Percentiles rank a stretch among this genome's conserved stretches.
These are phyloP conservation scores for Plantago coronopus DNA, from an alignment of 305 asterid species.

Conservation along the genomic window DNA sequence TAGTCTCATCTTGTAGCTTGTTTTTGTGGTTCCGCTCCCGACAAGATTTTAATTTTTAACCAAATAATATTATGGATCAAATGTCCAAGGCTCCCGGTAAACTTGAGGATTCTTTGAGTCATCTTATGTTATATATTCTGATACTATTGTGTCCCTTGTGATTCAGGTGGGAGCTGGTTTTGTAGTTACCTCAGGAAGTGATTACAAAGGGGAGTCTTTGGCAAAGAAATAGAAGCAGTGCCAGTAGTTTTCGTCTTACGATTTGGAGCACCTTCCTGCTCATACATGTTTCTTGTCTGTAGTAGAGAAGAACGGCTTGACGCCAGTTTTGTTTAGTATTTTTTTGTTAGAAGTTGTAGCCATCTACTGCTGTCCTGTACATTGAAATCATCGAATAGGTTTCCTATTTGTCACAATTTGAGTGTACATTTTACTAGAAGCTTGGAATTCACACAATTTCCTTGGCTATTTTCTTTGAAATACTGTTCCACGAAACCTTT, in stretches of 20 bases:
- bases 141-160: not conserved
- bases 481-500: no score
- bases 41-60: no score
- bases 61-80: no score
- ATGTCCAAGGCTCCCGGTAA: no score
- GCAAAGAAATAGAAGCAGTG: conserved; percentile 76
- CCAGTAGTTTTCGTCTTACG: conserved; percentile 8
- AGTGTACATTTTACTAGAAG: not conserved
- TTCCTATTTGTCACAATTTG: not conserved
- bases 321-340: conserved; percentile 43
- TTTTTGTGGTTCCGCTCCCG: no score
- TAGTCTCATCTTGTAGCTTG: conserved; percentile 22
- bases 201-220: conserved; percentile 82
- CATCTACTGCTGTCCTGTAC: not conserved
- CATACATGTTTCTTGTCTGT: conserved; percentile 17
- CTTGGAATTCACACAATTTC: not conserved
- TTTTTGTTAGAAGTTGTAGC: conserved; percentile 9
- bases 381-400: not conserved
- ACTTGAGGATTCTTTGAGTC: not conserved
- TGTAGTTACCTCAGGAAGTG: conserved; percentile 80
- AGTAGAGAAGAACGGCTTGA: conserved; percentile 18
- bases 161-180: conserved; percentile 90
- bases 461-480: no score
- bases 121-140: conserved; percentile 1
- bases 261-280: conserved; percentile 8